phyloP scores from a whole-genome alignment of 2,329 filamentous ascomycete genomes.

The Colletotrichum sp. region DNA sequence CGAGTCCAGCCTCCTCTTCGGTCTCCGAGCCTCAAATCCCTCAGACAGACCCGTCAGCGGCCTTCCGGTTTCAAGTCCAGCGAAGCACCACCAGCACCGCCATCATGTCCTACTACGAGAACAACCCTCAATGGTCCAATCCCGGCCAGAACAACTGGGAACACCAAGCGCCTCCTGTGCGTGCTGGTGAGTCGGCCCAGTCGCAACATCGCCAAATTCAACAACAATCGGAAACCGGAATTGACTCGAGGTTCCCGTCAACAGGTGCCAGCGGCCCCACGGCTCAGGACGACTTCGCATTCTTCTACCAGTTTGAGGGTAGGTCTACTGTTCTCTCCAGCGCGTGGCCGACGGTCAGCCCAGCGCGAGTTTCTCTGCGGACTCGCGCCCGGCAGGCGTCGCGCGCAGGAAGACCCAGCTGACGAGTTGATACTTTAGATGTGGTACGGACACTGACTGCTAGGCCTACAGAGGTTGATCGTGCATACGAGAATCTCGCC shows the following conservation, averaged over 20 bases:
- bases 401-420: conserved; percentile 10
- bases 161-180: conserved; percentile 48
- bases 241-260: conserved; percentile 23
- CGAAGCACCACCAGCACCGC: neutral
- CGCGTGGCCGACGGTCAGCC: neutral
- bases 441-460: conserved; percentile 25
- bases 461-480: conserved; percentile 79
- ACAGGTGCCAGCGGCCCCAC: conserved; percentile 78
- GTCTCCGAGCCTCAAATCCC: neutral
- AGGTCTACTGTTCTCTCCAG: conserved; percentile 46
- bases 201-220: conserved; percentile 13
- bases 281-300: conserved; percentile 79
- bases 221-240: conserved; percentile 8
- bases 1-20: neutral
- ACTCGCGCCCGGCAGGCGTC: neutral
- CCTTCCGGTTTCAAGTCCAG: neutral
- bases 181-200: conserved; percentile 32
- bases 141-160: conserved; percentile 48
- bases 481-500: conserved; percentile 91
- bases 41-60: neutral
- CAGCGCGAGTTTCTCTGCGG: neutral
- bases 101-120: conserved; percentile 51
- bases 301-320: conserved; percentile 90
- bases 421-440: conserved; percentile 15
- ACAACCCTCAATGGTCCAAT: conserved; percentile 45